Evolutionary conservation across 2,329 filamentous ascomycete species (phyloP).

Genomic region (Claviceps spartinae): DNA sequence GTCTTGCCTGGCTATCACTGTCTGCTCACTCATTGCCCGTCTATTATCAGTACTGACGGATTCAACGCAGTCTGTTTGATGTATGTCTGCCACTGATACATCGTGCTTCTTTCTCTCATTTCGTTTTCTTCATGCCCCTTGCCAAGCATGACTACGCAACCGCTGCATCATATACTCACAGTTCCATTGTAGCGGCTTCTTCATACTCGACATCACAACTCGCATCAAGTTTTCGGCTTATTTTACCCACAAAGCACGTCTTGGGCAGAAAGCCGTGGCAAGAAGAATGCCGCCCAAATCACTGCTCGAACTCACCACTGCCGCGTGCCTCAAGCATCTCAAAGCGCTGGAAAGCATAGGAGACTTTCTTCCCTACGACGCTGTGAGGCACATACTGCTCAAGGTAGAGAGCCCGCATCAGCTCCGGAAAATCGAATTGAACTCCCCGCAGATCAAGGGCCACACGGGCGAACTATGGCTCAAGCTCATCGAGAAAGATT

Average conservation of each 20-base stretch:
- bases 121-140: neutral
- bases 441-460: slow-evolving; percentile 62
- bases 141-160: slow-evolving; percentile 1
- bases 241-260: neutral
- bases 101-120: neutral
- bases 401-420: slow-evolving; percentile 62
- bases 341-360: slow-evolving; percentile 54
- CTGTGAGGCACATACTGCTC: slow-evolving; percentile 51
- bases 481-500: slow-evolving; percentile 64
- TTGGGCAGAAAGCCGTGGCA: neutral
- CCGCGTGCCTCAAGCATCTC: slow-evolving; percentile 39
- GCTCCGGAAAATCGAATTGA: slow-evolving; percentile 58
- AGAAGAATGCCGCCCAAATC: slow-evolving; percentile 31
- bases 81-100: neutral
- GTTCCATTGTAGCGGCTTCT: neutral
- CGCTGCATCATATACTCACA: neutral
- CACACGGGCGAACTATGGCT: slow-evolving; percentile 64
- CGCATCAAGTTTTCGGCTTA: neutral
- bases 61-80: neutral
- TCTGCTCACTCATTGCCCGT: too few relatives aligned
- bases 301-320: slow-evolving; percentile 36
- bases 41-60: neutral
- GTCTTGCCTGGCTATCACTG: neutral
- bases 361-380: slow-evolving; percentile 50
- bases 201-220: neutral